A percentile compares a stretch with the other conserved stretches of the same genome.
phyloP scores from a whole-genome alignment of 176 grass and related monocot genomes.

The Oryza australiensis region DNA sequence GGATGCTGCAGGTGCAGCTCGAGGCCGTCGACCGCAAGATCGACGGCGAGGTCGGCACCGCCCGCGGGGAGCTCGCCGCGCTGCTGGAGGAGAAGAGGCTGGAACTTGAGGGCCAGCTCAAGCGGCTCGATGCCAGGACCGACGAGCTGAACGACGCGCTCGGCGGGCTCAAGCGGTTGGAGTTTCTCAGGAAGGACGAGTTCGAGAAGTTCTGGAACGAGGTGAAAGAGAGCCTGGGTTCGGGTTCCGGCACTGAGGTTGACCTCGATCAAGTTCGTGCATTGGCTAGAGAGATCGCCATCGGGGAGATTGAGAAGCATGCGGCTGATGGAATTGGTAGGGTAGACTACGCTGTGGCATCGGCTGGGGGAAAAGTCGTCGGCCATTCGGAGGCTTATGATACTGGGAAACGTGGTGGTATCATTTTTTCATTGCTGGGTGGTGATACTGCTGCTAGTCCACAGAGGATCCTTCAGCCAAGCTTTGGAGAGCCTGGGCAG shows the following conservation, averaged over 20 bases:
- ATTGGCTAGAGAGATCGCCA: constrained; percentile 71
- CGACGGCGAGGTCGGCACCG: constrained; percentile 47
- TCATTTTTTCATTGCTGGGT: background rate
- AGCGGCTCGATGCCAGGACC: constrained; percentile 45
- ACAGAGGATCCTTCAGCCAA: constrained; percentile 79
- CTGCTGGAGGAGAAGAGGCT: constrained; percentile 64
- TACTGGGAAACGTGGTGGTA: constrained; percentile 25
- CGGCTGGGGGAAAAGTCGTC: constrained; percentile 72
- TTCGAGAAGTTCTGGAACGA: constrained; percentile 65
- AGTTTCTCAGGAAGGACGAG: constrained; percentile 59
- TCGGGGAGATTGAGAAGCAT: constrained; percentile 88
- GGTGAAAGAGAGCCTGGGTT: constrained; percentile 39
- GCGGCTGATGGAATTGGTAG: constrained; percentile 88
- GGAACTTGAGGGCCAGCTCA: constrained; percentile 46
- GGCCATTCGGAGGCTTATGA: constrained; percentile 61
- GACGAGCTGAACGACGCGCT: constrained; percentile 57
- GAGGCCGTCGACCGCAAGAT: constrained; percentile 88
- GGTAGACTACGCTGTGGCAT: constrained; percentile 75
- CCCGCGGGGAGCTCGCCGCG: constrained; percentile 38
- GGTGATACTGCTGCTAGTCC: constrained; percentile 35
- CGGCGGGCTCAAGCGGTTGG: constrained; percentile 48
- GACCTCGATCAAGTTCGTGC: constrained; percentile 66
- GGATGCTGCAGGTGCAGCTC: constrained; percentile 73
- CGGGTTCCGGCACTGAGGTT: constrained; percentile 19
- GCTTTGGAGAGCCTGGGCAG: constrained; percentile 91